Evolutionary conservation across 228 moss, liverwort and hornwort genomes (phyloP).

Genomic region (Sphagnum magellanicum): DNA sequence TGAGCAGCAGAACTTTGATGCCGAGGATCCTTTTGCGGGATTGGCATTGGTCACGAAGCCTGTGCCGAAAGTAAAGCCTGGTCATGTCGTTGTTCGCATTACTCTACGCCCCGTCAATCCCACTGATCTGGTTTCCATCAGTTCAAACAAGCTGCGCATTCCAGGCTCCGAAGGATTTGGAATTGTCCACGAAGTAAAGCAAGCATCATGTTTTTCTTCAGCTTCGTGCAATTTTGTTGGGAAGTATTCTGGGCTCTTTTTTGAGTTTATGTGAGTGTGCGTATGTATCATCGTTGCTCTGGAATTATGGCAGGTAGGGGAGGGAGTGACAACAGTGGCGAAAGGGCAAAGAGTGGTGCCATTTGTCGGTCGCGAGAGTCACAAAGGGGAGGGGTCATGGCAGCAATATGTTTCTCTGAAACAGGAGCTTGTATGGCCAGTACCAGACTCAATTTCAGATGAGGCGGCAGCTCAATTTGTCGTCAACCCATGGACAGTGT

Average conservation of each 20-base stretch:
- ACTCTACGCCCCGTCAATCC: conserved; percentile 77
- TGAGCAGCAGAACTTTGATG: conserved; percentile 42
- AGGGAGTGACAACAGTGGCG: conserved; percentile 1
- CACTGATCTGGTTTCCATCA: conserved; percentile 49
- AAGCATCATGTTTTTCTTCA: neutral
- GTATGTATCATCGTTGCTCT: neutral
- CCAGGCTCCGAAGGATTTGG: conserved; percentile 83
- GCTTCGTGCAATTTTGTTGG: neutral
- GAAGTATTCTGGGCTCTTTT: neutral
- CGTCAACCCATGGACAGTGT: conserved; percentile 72
- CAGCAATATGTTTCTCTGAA: conserved; percentile 66
- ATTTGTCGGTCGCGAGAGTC: no score
- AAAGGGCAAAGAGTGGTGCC: conserved; percentile 6
- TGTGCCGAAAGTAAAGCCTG: conserved; percentile 50
- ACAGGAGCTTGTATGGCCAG: conserved; percentile 45
- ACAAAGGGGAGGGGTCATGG: conserved; percentile 80
- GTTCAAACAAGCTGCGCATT: conserved; percentile 28
- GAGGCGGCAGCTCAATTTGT: conserved; percentile 68
- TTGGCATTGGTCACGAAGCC: conserved; percentile 65
- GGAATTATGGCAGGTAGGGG: conserved; percentile 1
- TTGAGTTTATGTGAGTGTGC: neutral
- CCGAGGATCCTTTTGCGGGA: conserved; percentile 46
- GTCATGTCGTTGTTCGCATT: conserved; percentile 67
- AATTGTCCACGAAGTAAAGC: conserved; percentile 61
- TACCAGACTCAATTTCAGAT: conserved; percentile 64